phyloP scores from a whole-genome alignment of 805 yeast genomes.

The Alloascoidea africana region DNA sequence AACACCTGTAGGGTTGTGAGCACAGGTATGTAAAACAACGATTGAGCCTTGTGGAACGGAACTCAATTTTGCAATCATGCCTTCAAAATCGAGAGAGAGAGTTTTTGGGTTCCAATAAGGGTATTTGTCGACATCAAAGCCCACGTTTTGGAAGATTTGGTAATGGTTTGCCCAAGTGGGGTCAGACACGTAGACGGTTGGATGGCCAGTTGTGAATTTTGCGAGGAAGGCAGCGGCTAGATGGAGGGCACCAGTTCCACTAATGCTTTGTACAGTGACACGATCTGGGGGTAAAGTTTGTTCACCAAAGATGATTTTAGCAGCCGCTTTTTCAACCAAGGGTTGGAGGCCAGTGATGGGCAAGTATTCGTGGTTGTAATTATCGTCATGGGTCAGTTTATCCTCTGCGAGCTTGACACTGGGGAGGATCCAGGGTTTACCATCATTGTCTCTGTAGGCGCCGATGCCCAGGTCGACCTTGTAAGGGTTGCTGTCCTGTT shows the following conservation, averaged over 20 bases:
- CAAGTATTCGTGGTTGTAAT: constrained; percentile 75
- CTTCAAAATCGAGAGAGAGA: constrained; percentile 59
- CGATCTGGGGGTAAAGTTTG: constrained; percentile 3
- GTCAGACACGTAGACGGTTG: constrained; percentile 51
- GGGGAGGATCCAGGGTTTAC: constrained; percentile 60
- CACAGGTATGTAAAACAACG: constrained; percentile 84
- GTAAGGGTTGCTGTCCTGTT: constrained; percentile 17
- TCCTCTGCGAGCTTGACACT: constrained; percentile 58
- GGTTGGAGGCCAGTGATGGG: constrained; percentile 65
- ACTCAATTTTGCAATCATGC: constrained; percentile 46
- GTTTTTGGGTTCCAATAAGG: constrained; percentile 76
- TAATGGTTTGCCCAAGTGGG: constrained; percentile 99
- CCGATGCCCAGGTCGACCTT: constrained; percentile 87
- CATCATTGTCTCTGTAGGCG: constrained; percentile 54
- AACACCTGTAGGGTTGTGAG: constrained; percentile 95
- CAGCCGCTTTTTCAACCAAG: constrained; percentile 50
- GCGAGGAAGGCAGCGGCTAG: constrained; percentile 62
- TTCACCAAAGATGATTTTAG: constrained; percentile 37
- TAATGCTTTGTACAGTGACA: constrained; percentile 62
- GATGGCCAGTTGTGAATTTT: constrained; percentile 23
- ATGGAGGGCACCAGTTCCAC: constrained; percentile 89
- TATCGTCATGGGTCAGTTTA: constrained; percentile 44
- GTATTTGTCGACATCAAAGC: constrained; percentile 51
- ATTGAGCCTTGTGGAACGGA: constrained; percentile 64
- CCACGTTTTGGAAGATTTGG: constrained; percentile 62